phyloP scores from a whole-genome alignment of 208 protist species.

The Giardia duodenalis region DNA sequence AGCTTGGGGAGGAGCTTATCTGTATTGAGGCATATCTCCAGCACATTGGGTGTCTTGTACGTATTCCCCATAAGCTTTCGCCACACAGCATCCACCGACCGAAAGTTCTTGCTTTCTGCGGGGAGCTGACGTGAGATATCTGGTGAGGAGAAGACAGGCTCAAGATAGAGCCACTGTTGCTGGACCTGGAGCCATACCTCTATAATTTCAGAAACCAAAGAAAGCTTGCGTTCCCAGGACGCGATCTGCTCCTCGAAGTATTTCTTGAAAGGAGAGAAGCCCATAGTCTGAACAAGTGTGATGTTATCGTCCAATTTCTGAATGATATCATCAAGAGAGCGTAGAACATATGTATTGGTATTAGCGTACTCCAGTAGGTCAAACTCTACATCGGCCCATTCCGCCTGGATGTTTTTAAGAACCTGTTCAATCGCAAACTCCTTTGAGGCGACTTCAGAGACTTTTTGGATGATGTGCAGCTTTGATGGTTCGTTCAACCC shows the following conservation, averaged over 20 bases:
- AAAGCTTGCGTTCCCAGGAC: constrained; percentile 49
- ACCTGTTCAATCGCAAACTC: constrained; percentile 56
- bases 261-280: constrained; percentile 64
- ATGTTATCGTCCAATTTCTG: constrained; percentile 55
- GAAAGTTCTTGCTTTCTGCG: constrained; percentile 74
- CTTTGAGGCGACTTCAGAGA: constrained; percentile 72
- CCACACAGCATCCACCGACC: constrained; percentile 65
- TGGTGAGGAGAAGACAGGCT: constrained; percentile 60
- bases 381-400: constrained; percentile 62
- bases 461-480: constrained; percentile 64
- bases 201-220: constrained; percentile 50
- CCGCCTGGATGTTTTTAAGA: constrained; percentile 54
- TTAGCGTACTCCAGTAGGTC: not conserved
- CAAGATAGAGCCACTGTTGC: constrained; percentile 45
- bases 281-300: constrained; percentile 59
- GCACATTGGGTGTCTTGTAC: constrained; percentile 62
- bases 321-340: constrained; percentile 73
- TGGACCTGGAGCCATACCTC: constrained; percentile 51
- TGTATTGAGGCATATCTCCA: constrained; percentile 45
- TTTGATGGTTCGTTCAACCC: constrained; percentile 48
- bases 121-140: constrained; percentile 80
- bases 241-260: constrained; percentile 50
- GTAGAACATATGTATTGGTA: constrained; percentile 39
- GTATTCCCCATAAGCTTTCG: constrained; percentile 64
- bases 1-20: constrained; percentile 60